Evolutionary conservation across 1,284 basidiomycete genomes (phyloP).

Genomic region (Phlebopus sp.): DNA sequence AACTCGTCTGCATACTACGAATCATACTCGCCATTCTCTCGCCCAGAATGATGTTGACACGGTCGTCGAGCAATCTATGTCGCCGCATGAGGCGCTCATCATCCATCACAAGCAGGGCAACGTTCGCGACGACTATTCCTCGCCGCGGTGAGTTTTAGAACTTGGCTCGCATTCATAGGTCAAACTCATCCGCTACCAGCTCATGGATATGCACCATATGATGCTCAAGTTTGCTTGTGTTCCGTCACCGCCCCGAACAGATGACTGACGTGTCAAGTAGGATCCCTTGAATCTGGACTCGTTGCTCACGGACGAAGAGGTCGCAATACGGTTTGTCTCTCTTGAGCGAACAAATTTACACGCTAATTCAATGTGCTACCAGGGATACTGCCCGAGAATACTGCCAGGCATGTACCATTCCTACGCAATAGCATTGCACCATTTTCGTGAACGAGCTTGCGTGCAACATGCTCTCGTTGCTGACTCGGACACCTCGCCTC

Average conservation of each 20-base stretch:
- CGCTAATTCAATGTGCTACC: slow-evolving; percentile 2
- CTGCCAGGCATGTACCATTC: slow-evolving; percentile 59
- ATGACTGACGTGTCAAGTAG: slow-evolving; percentile 34
- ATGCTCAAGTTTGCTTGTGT: slow-evolving; percentile 28
- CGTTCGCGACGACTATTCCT: slow-evolving; percentile 21
- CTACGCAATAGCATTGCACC: neutral
- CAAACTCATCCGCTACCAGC: slow-evolving; percentile 11
- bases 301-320: slow-evolving; percentile 87
- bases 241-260: slow-evolving; percentile 10
- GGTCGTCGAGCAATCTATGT: slow-evolving; percentile 8
- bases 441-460: no score
- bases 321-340: slow-evolving; percentile 72
- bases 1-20: neutral
- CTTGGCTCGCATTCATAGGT: neutral
- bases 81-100: slow-evolving; percentile 10
- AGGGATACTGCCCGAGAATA: slow-evolving; percentile 85
- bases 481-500: slow-evolving; percentile 1
- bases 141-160: slow-evolving; percentile 16
- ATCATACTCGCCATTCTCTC: neutral
- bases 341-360: neutral
- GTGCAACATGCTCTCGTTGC: neutral
- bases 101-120: slow-evolving; percentile 7
- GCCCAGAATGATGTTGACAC: slow-evolving; percentile 5
- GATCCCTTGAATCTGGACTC: slow-evolving; percentile 78
- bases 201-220: slow-evolving; percentile 21